phyloP scores from a whole-genome alignment of 2,329 filamentous ascomycete species.

The Hawksworthiomyces lignivorus region DNA sequence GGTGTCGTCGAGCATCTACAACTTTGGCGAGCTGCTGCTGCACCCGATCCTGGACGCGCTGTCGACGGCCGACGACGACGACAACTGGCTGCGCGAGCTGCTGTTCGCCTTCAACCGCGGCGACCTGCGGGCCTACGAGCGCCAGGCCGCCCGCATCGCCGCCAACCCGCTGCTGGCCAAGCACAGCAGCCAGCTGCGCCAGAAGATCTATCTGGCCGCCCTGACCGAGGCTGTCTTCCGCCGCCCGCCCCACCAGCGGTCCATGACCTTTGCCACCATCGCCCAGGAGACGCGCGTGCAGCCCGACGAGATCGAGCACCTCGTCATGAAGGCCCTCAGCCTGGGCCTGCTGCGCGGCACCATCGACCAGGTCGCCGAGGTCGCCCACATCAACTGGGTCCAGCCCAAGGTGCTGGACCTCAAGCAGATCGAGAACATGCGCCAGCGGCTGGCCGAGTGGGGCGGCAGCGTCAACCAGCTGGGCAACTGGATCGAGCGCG shows the following conservation, averaged over 20 bases:
- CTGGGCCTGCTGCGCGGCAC: conserved; percentile 82
- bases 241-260: conserved; percentile 87
- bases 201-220: conserved; percentile 96
- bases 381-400: conserved; percentile 96
- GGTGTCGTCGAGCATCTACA: conserved; percentile 94
- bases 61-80: conserved; percentile 22
- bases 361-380: conserved; percentile 91
- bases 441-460: conserved; percentile 82
- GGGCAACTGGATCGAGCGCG: conserved; percentile 92
- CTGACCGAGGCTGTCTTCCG: conserved; percentile 95
- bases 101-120: conserved; percentile 96
- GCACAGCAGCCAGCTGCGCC: conserved; percentile 77
- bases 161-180: conserved; percentile 72
- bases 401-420: conserved; percentile 97
- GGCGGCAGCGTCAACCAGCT: conserved; percentile 92
- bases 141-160: conserved; percentile 70
- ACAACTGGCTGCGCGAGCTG: conserved; percentile 89
- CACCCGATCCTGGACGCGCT: conserved; percentile 92
- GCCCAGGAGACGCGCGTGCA: conserved; percentile 86
- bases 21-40: conserved; percentile 96
- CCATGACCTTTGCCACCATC: conserved; percentile 87
- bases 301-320: conserved; percentile 87
- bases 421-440: conserved; percentile 91
- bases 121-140: conserved; percentile 80
- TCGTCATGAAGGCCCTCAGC: conserved; percentile 98